Evolutionary conservation across 1,284 basidiomycete genomes (phyloP).

Genomic region (Ceratobasidium sp.): DNA sequence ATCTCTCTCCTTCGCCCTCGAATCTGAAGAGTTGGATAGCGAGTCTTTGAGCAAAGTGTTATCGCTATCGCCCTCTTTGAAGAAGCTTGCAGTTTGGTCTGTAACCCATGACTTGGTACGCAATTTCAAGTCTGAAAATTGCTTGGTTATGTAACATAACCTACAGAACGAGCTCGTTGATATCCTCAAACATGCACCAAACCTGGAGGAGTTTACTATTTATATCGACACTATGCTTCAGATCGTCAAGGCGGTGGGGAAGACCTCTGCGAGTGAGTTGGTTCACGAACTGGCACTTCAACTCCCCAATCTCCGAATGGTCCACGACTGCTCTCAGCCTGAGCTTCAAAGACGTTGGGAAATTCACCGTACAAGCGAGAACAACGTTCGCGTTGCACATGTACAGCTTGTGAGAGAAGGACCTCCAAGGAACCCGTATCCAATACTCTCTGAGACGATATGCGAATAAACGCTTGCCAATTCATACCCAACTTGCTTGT

Average conservation of each 20-base stretch:
- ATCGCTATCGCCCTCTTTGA: neutral
- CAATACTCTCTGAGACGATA: neutral
- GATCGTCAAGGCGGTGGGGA: neutral
- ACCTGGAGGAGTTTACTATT: neutral
- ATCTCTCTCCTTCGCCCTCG: neutral
- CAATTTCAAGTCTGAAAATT: neutral
- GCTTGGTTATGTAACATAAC: neutral
- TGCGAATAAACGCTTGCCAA: neutral
- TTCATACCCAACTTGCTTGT: neutral
- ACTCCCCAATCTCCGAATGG: neutral
- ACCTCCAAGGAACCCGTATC: neutral
- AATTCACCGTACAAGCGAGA: neutral
- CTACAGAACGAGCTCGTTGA: neutral
- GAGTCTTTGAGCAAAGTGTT: neutral
- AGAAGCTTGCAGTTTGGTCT: neutral
- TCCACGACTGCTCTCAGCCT: conserved; percentile 1
- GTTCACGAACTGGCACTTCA: neutral
- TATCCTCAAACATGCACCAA: neutral
- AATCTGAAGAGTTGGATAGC: neutral
- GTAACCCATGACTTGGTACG: neutral
- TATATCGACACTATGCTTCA: neutral
- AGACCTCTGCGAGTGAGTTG: neutral
- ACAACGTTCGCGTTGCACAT: neutral
- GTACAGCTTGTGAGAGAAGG: neutral
- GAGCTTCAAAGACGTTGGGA: neutral